Conservation (phyloP, 2,329 filamentous ascomycete genomes). For the Sporothrix protearum region DNA sequence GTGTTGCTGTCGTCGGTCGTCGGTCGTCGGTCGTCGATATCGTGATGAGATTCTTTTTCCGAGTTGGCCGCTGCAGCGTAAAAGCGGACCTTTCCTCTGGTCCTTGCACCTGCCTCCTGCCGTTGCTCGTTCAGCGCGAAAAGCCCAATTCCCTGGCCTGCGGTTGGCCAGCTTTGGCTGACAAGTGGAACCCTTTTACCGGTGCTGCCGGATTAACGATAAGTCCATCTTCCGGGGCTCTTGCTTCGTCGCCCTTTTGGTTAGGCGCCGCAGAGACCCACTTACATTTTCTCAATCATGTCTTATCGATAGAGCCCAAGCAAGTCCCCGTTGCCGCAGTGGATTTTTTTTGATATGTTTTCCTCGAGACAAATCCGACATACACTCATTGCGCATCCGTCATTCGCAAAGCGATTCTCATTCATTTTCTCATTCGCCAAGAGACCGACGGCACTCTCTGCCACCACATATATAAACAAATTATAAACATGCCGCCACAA, state of each 20-base stretch:
- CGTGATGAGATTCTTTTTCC: constrained; percentile 19
- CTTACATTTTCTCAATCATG: not conserved
- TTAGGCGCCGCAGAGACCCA: not conserved
- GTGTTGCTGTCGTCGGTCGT: not conserved
- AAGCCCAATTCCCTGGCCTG: constrained; percentile 23
- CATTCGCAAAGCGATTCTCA: not conserved
- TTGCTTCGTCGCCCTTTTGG: not conserved
- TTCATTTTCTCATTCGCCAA: too few species aligned
- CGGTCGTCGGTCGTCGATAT: constrained; percentile 3
- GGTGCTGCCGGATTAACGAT: constrained; percentile 7
- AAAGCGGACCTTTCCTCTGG: constrained; percentile 11
- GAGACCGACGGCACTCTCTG: not conserved
- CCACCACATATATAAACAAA: too few species aligned
- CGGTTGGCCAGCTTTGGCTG: constrained; percentile 22
- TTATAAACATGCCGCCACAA: constrained; percentile 18
- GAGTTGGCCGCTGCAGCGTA: not conserved
- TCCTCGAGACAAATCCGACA: not conserved
- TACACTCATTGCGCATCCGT: not conserved
- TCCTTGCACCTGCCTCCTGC: not conserved
- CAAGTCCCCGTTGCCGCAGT: not conserved
- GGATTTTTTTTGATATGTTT: constrained; percentile 13
- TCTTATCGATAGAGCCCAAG: constrained; percentile 19
- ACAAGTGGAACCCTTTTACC: not conserved
- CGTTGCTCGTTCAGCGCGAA: not conserved
- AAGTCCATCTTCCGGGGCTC: constrained; percentile 7